Conservation (phyloP, 2,329 filamentous ascomycete genomes). For the Fusarium praegraminearum region DNA sequence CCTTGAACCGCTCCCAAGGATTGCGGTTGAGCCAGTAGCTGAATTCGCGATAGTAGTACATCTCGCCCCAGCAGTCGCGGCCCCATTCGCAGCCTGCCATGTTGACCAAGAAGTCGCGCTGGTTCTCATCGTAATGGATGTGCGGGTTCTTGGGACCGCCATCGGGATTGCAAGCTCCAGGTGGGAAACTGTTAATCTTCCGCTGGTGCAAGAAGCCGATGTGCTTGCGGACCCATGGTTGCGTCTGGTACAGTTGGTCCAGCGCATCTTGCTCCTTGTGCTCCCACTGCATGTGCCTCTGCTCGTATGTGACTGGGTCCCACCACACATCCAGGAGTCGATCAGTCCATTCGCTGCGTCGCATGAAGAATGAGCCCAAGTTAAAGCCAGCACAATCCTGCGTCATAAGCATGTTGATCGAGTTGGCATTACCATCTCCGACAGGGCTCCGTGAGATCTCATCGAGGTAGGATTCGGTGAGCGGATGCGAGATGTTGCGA, state of each 20-base stretch:
- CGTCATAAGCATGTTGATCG: conserved; percentile 87
- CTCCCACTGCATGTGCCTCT: conserved; percentile 99
- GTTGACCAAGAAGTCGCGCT: conserved; percentile 94
- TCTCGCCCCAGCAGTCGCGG: conserved; percentile 96
- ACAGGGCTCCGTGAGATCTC: conserved; percentile 75
- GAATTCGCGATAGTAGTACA: conserved; percentile 93
- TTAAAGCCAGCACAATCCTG: conserved; percentile 98
- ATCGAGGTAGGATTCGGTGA: conserved; percentile 80
- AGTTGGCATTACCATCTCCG: conserved; percentile 81
- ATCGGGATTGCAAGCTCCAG: conserved; percentile 85
- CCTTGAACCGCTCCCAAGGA: conserved; percentile 81
- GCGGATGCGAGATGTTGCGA: conserved; percentile 89
- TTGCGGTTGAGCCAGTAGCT: conserved; percentile 91
- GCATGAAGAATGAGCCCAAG: conserved; percentile 93
- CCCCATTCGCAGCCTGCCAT: conserved; percentile 99
- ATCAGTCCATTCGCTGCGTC: conserved; percentile 88
- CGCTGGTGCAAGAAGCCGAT: conserved; percentile 91
- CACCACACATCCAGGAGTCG: conserved; percentile 96
- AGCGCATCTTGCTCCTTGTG: conserved; percentile 98
- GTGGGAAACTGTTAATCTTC: conserved; percentile 93
- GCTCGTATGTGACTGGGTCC: conserved; percentile 97
- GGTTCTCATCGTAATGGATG: conserved; percentile 87
- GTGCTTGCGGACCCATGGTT: conserved; percentile 92
- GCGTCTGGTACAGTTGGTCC: conserved; percentile 89
- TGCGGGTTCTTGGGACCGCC: conserved; percentile 72